Conservation (phyloP, 106 monocot genomes). For the Agapanthus africanus region DNA sequence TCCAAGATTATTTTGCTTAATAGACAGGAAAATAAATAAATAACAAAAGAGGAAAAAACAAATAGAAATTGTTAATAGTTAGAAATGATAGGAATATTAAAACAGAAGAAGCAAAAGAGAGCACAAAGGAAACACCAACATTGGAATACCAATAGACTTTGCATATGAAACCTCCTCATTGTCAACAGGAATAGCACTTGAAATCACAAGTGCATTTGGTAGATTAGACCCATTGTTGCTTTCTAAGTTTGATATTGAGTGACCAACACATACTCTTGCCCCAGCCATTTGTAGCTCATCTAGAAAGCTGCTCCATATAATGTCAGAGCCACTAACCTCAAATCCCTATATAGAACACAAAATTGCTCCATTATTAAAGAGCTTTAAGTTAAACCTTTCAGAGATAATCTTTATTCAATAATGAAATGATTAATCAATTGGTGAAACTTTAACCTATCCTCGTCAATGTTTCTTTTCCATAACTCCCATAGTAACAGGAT, state of each 20-base stretch:
- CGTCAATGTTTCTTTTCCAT: neutral
- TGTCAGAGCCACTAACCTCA: conserved; percentile 48
- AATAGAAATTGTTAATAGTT: too few species aligned
- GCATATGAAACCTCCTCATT: conserved; percentile 38
- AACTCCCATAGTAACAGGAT: neutral
- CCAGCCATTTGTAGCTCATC: conserved; percentile 25
- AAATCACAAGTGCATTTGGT: conserved; percentile 33
- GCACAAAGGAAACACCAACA: conserved; percentile 22
- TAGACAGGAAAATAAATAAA: too few species aligned
- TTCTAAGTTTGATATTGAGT: conserved; percentile 22
- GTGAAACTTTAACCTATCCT: neutral
- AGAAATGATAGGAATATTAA: too few species aligned
- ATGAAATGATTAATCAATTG: neutral
- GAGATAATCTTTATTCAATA: neutral
- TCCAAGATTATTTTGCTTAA: too few species aligned
- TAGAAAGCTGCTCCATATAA: conserved; percentile 27
- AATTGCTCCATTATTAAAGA: neutral
- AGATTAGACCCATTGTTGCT: neutral
- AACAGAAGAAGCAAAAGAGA: neutral
- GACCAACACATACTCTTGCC: conserved; percentile 29
- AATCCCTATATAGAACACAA: conserved; percentile 23
- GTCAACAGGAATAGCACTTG: conserved; percentile 41
- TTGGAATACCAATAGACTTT: conserved; percentile 25
- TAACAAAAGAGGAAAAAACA: too few species aligned
- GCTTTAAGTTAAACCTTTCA: neutral